Percentiles rank a stretch among this genome's conserved stretches.
Conservation (phyloP, 2,329 filamentous ascomycete genomes). For the Aspergillus terreus region DNA sequence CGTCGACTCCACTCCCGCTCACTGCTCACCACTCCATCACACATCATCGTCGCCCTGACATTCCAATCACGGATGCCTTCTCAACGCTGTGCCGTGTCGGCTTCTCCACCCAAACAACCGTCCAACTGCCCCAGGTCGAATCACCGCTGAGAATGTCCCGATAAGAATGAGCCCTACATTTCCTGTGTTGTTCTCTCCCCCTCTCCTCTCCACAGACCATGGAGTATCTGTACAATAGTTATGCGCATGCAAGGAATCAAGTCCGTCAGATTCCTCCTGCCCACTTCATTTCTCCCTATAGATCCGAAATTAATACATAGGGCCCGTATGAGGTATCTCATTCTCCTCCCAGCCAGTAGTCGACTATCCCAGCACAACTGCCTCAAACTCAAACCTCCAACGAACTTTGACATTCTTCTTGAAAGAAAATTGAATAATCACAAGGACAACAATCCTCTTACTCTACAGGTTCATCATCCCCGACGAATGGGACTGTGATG, state of each 20-base stretch:
- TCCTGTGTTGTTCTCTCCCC: neutral
- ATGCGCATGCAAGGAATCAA: conserved; percentile 8
- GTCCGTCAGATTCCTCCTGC: too few relatives aligned
- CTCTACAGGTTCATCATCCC: too few relatives aligned
- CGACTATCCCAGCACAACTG: neutral
- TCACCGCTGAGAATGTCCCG: neutral
- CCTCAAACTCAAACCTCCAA: neutral
- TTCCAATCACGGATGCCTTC: neutral
- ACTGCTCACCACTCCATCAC: conserved; percentile 4
- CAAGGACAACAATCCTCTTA: too few relatives aligned
- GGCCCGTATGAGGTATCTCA: neutral
- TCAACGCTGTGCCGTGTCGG: too few relatives aligned
- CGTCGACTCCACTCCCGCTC: conserved; percentile 10
- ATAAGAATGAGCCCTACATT: neutral
- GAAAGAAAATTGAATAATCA: too few relatives aligned
- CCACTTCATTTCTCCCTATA: neutral
- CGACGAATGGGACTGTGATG: too few relatives aligned
- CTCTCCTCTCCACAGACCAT: neutral
- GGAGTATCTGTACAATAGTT: neutral
- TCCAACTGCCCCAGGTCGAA: too few relatives aligned
- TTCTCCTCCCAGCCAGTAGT: neutral
- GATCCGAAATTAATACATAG: neutral
- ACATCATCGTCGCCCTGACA: neutral
- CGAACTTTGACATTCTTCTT: neutral
- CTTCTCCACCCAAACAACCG: too few relatives aligned